Conservation (phyloP, 345 rosid species). For the Trapa incisa region DNA sequence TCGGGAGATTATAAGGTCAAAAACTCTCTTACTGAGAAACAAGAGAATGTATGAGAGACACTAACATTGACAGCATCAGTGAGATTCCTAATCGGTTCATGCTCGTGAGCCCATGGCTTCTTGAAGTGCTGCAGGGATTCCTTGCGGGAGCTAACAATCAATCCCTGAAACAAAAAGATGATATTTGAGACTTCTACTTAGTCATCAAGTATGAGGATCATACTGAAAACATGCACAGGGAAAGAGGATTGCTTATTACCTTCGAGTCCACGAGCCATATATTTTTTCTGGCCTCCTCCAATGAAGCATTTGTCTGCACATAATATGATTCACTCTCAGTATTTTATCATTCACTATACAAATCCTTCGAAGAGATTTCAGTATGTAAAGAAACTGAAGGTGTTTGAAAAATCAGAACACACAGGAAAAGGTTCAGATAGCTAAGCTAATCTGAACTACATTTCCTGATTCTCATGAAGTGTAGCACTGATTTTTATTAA, state of each 20-base stretch:
- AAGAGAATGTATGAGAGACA: not conserved
- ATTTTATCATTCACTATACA: not conserved
- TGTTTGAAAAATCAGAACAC: not conserved
- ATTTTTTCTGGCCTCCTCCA: slow-evolving; percentile 73
- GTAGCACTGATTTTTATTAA: not conserved
- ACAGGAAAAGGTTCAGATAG: not conserved
- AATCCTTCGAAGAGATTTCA: not conserved
- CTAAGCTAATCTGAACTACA: not conserved
- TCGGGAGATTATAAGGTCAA: slow-evolving; percentile 7
- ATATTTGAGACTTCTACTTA: not conserved
- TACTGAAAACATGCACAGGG: not conserved
- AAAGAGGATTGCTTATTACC: slow-evolving; percentile 27
- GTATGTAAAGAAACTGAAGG: not conserved
- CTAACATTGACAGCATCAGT: slow-evolving; percentile 63
- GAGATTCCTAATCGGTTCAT: slow-evolving; percentile 55
- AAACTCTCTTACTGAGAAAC: slow-evolving; percentile 5
- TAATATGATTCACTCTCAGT: slow-evolving; percentile 1
- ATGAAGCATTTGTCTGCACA: slow-evolving; percentile 58
- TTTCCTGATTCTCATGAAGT: not conserved
- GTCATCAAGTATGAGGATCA: not conserved
- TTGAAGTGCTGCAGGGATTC: slow-evolving; percentile 91
- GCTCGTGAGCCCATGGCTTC: slow-evolving; percentile 95
- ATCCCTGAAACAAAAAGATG: slow-evolving; percentile 37
- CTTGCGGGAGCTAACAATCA: slow-evolving; percentile 69
- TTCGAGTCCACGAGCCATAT: slow-evolving; percentile 92